These are phyloP conservation scores for Teratosphaeria destructans DNA, from an alignment of 2,329 filamentous ascomycete species.

Conservation along the genomic window DNA sequence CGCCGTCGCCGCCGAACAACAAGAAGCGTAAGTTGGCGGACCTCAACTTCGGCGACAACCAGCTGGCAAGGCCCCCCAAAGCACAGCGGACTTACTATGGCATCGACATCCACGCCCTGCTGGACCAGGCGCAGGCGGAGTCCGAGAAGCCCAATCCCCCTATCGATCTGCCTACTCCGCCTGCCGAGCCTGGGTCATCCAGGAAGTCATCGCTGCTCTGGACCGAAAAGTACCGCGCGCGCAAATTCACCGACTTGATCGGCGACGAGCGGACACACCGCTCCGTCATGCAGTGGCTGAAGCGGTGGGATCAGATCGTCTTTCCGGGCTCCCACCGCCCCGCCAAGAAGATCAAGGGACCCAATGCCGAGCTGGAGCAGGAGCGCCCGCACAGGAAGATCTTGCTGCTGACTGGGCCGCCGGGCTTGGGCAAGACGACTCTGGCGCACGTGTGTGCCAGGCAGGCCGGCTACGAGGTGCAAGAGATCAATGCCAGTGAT, in stretches of 20 bases:
- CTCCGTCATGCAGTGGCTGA: constrained; percentile 82
- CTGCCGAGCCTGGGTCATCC: constrained; percentile 27
- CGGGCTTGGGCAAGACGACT: constrained; percentile 91
- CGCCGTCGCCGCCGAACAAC: constrained; percentile 28
- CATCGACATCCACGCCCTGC: constrained; percentile 75
- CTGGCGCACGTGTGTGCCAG: constrained; percentile 89
- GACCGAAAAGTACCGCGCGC: constrained; percentile 95
- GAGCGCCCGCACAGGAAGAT: constrained; percentile 80
- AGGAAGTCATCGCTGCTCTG: constrained; percentile 54
- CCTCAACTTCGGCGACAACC: constrained; percentile 19
- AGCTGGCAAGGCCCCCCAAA: constrained; percentile 40
- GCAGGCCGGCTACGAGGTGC: constrained; percentile 90
- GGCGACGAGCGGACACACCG: constrained; percentile 92
- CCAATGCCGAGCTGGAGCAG: constrained; percentile 32
- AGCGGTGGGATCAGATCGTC: constrained; percentile 84
- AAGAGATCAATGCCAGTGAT: constrained; percentile 97
- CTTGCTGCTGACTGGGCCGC: constrained; percentile 78
- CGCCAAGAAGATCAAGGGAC: constrained; percentile 40
- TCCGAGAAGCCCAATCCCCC: constrained; percentile 29
- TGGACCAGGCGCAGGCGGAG: constrained; percentile 60
- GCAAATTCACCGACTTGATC: constrained; percentile 82
- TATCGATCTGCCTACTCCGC: constrained; percentile 22
- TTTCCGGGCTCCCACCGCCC: constrained; percentile 65
- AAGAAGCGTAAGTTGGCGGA: constrained; percentile 23
- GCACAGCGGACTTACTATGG: constrained; percentile 78